phyloP scores from a whole-genome alignment of 2,329 filamentous ascomycete genomes.

The Pestalotiopsis sp. region DNA sequence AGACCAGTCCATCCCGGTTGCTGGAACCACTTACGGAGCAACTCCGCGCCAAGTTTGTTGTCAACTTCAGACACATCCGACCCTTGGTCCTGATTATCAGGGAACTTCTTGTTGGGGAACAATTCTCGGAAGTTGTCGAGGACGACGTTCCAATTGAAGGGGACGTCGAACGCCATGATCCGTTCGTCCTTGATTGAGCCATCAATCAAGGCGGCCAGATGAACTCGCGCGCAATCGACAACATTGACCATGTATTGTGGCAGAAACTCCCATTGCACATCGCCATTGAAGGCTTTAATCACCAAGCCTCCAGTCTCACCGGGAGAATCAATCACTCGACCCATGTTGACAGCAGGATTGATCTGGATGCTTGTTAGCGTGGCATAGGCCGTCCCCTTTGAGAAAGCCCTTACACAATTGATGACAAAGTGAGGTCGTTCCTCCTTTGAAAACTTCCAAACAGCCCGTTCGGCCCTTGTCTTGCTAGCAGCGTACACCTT shows the following conservation, averaged over 20 bases:
- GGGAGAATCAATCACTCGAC: not conserved
- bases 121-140: not conserved
- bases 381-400: slow-evolving; percentile 16
- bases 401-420: slow-evolving; percentile 22
- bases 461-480: slow-evolving; percentile 30
- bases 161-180: slow-evolving; percentile 6
- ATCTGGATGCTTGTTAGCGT: slow-evolving; percentile 2
- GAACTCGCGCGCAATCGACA: slow-evolving; percentile 8
- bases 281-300: not conserved
- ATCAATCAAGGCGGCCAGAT: slow-evolving; percentile 12
- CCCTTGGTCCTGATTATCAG: not conserved
- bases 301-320: slow-evolving; percentile 1
- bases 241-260: slow-evolving; percentile 5
- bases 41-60: not conserved
- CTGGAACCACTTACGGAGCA: not conserved
- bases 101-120: not conserved
- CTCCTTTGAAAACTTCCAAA: slow-evolving; percentile 32
- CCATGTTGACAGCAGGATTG: slow-evolving; percentile 1
- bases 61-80: not conserved
- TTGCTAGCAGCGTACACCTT: slow-evolving; percentile 35
- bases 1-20: slow-evolving; percentile 7
- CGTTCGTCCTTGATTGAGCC: not conserved
- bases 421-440: slow-evolving; percentile 27
- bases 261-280: not conserved
- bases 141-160: slow-evolving; percentile 11